phyloP scores from a whole-genome alignment of 2,329 filamentous ascomycete genomes.

The Neopestalotiopsis sp. region DNA sequence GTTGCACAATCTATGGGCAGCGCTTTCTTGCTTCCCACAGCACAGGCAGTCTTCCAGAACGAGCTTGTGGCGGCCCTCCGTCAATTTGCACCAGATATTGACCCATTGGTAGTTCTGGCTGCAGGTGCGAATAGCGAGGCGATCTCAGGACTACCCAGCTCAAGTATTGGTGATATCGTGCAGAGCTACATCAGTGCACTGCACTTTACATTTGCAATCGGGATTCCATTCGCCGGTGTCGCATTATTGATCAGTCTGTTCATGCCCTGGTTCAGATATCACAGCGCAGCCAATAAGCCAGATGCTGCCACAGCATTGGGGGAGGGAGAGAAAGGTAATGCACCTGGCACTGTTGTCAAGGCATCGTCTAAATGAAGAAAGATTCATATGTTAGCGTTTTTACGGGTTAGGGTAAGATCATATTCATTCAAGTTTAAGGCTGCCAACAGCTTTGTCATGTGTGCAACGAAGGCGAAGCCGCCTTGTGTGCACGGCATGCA shows the following conservation, averaged over 20 bases:
- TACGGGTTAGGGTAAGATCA: no score
- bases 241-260: constrained; percentile 23
- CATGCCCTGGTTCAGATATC: constrained; percentile 22
- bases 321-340: constrained; percentile 6
- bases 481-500: no score
- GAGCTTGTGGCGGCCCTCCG: constrained; percentile 21
- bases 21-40: constrained; percentile 22
- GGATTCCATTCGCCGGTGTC: constrained; percentile 23
- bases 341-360: not conserved
- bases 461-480: no score
- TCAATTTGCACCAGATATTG: constrained; percentile 18
- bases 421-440: no score
- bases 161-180: constrained; percentile 16
- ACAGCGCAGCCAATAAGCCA: constrained; percentile 19
- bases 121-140: constrained; percentile 23
- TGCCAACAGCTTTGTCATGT: no score
- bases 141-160: constrained; percentile 18
- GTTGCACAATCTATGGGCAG: constrained; percentile 23
- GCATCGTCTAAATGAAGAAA: not conserved
- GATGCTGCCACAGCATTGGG: constrained; percentile 12
- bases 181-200: constrained; percentile 20
- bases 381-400: no score
- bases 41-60: constrained; percentile 23
- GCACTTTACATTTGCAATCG: constrained; percentile 21
- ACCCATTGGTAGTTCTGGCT: constrained; percentile 20